Base-by-base conservation (phyloP, 116 monocot genomes). In the Phalaenopsis hybrid region DNA sequence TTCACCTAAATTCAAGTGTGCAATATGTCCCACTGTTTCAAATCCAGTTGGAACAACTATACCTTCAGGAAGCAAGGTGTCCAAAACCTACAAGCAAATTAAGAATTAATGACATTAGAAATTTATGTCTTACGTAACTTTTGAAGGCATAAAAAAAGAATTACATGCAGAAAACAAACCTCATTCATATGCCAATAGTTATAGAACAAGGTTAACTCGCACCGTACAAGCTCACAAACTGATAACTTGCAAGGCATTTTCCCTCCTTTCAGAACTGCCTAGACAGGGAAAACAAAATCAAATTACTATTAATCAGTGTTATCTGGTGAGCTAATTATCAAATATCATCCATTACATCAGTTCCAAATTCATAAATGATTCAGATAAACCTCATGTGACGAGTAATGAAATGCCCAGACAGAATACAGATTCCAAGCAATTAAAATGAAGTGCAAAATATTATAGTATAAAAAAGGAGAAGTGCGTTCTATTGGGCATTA, bases 21-120 rank as follows among this genome's bases (percentile, higher is more conserved):
- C 95, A 82, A 98, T 95, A 81, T 98, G 98, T 8, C 98, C 95
- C 74, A 98, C 82, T 44, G 93, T 92, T 85, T 98, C 95, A 92
- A 98, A 95, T 77, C 92, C 93, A 44, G 95, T 77, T 55, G 98
- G 93, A 61, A 92, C 81, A 63, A 88, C 41, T 74, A 91, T 86
- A 70, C 85, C 87, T 25, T 91, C 89, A 33, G 98, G 98, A 59
- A 98, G 90, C 65, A 98, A 79, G 45, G 85, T 85, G 74, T 93
- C 90, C 44, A 93, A 87, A 76, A 97, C 69, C 94, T 92, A 81
- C 74, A 82, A 78, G 46, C 77, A 77, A 3, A 67, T 25, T 48
- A 8, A 25, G 69, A 6, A 80, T 41, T 15, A 37, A 44, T 11
- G 33, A n/a, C 5, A 76, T 31, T 31, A 31, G 31, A 31, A 31